Conservation (phyloP, 352 stramenopile genomes). For the Globisporangium nagaii region DNA sequence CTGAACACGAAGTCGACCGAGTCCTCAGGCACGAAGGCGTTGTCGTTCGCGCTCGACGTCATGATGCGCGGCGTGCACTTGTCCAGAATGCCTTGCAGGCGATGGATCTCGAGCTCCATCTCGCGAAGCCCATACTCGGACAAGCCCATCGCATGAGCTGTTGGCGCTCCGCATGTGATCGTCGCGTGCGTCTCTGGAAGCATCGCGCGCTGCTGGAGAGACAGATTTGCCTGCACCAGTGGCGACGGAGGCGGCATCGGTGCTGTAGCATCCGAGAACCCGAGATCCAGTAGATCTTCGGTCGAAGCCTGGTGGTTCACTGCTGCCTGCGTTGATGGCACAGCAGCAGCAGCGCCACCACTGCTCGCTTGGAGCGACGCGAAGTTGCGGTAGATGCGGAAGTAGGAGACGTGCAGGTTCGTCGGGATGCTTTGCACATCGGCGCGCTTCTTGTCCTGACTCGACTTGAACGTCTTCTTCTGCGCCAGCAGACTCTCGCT, state of each 20-base stretch:
- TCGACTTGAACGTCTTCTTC: slow-evolving; percentile 83
- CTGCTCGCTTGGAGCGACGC: slow-evolving; percentile 17
- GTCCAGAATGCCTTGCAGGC: slow-evolving; percentile 53
- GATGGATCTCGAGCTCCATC: slow-evolving; percentile 79
- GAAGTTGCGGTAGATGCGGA: slow-evolving; percentile 69
- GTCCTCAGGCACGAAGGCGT: slow-evolving; percentile 44
- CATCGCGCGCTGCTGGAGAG: slow-evolving; percentile 35
- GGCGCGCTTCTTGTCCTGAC: slow-evolving; percentile 70
- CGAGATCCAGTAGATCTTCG: slow-evolving; percentile 50
- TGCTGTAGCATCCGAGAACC: slow-evolving; percentile 8
- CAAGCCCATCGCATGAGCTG: slow-evolving; percentile 74
- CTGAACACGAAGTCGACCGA: slow-evolving; percentile 41
- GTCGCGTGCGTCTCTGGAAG: slow-evolving; percentile 58
- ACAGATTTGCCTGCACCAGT: slow-evolving; percentile 12
- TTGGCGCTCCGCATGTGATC: slow-evolving; percentile 76
- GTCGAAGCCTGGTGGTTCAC: slow-evolving; percentile 30
- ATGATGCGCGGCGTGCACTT: slow-evolving; percentile 44
- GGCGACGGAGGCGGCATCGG: background rate
- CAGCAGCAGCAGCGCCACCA: background rate
- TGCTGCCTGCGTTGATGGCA: slow-evolving; percentile 6
- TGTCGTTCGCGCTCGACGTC: slow-evolving; percentile 19
- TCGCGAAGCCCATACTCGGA: slow-evolving; percentile 71
- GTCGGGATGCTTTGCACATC: slow-evolving; percentile 80
- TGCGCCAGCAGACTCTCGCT: slow-evolving; percentile 58
- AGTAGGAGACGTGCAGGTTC: slow-evolving; percentile 82